Evolutionary conservation across 345 rosid genomes (phyloP).

Genomic region (Corymbia maculata): DNA sequence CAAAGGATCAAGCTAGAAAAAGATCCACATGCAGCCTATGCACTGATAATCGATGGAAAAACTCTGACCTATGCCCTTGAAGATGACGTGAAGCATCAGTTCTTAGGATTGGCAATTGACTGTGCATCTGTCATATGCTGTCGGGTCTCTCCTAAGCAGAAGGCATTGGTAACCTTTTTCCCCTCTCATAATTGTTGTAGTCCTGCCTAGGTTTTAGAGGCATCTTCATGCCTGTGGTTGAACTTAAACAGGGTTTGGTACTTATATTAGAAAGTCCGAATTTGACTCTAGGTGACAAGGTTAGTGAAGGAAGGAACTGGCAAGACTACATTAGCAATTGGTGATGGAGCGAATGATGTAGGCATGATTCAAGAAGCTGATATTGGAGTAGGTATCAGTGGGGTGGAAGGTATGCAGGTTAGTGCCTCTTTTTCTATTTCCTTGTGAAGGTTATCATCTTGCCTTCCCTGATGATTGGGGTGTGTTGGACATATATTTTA

Average conservation of each 20-base stretch:
- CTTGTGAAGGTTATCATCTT: not conserved
- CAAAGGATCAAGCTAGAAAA: conserved; percentile 87
- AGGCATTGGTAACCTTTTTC: conserved; percentile 65
- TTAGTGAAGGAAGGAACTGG: conserved; percentile 95
- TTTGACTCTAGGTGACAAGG: conserved; percentile 59
- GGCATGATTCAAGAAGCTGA: conserved; percentile 99
- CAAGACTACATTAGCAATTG: conserved; percentile 86
- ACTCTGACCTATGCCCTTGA: conserved; percentile 78
- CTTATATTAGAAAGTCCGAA: not conserved
- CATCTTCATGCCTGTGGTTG: not conserved
- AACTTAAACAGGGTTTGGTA: not conserved
- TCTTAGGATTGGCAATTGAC: conserved; percentile 80
- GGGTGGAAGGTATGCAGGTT: conserved; percentile 99
- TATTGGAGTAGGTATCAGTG: conserved; percentile 99
- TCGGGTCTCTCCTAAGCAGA: conserved; percentile 99
- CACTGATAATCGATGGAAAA: conserved; percentile 92
- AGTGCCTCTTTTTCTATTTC: conserved; percentile 10
- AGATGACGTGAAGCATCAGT: conserved; percentile 71
- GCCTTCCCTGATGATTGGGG: not conserved
- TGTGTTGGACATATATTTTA: not conserved
- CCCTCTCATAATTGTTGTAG: not conserved
- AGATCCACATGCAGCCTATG: conserved; percentile 97
- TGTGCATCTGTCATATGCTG: conserved; percentile 99
- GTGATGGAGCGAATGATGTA: conserved; percentile 99
- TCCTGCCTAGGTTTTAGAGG: not conserved